phyloP scores from a whole-genome alignment of 2,329 filamentous ascomycete genomes.

The Chaetomium sp. region DNA sequence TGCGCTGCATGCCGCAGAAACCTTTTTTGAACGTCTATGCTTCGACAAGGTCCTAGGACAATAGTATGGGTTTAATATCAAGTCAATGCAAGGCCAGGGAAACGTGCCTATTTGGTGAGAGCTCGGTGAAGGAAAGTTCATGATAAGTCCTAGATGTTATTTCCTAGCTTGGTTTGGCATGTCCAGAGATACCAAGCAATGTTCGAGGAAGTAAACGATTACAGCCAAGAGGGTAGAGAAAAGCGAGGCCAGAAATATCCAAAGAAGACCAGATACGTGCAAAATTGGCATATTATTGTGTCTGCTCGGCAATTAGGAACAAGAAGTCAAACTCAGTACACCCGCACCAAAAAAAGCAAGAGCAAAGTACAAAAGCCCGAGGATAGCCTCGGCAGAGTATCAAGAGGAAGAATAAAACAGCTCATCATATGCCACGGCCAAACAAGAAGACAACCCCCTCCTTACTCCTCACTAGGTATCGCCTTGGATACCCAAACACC shows the following conservation, averaged over 20 bases:
- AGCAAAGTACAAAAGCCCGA: slow-evolving; percentile 16
- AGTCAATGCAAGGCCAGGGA: no score
- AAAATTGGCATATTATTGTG: slow-evolving; percentile 17
- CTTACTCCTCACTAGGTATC: neutral
- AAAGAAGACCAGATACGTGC: slow-evolving; percentile 3
- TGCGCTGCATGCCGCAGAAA: no score
- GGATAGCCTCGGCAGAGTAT: slow-evolving; percentile 16
- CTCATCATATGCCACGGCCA: neutral
- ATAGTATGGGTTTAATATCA: no score
- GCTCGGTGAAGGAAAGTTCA: no score
- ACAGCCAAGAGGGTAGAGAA: neutral
- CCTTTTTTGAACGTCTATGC: no score
- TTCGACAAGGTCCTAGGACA: no score
- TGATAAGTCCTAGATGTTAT: no score
- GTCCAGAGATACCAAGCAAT: neutral
- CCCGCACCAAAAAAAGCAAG: slow-evolving; percentile 1
- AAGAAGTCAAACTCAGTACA: slow-evolving; percentile 6
- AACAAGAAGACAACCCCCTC: neutral
- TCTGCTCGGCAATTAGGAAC: slow-evolving; percentile 11
- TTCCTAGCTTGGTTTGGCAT: no score
- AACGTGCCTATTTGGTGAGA: no score
- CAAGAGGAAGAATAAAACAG: slow-evolving; percentile 11
- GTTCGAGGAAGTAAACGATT: neutral
- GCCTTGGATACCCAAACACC: neutral
- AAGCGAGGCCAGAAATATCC: neutral